A percentile compares a stretch with the other conserved stretches of the same genome.
These are phyloP conservation scores for Leccinum variicolor DNA, from an alignment of 768 basidiomycete species.

Conservation along the genomic window DNA sequence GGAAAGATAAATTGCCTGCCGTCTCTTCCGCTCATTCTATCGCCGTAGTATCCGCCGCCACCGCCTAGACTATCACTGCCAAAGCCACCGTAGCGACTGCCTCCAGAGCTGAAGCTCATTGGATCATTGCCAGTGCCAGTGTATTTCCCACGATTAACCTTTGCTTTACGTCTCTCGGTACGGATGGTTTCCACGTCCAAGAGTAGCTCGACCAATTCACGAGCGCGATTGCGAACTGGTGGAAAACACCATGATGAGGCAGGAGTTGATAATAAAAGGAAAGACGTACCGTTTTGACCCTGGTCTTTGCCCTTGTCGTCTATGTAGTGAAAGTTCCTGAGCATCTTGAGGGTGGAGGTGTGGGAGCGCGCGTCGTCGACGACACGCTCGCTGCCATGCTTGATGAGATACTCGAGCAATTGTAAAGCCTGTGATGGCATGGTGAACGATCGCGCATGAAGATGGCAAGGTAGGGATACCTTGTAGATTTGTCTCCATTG, in stretches of 20 bases:
- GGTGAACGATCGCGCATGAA: neutral
- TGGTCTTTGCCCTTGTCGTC: constrained; percentile 99
- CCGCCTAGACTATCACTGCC: constrained; percentile 50
- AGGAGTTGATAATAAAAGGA: neutral
- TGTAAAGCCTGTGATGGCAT: constrained; percentile 65
- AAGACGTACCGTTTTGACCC: constrained; percentile 84
- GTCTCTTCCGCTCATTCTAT: constrained; percentile 36
- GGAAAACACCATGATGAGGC: neutral
- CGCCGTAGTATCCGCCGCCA: constrained; percentile 42
- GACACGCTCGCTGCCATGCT: constrained; percentile 95
- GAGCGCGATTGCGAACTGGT: constrained; percentile 89
- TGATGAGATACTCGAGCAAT: constrained; percentile 92
- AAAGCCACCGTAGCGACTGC: constrained; percentile 67
- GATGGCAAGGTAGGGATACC: constrained; percentile 35
- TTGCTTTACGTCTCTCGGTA: constrained; percentile 86
- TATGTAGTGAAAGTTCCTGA: constrained; percentile 96
- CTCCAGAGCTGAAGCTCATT: constrained; percentile 55
- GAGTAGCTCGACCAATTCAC: constrained; percentile 89
- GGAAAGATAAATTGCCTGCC: constrained; percentile 30
- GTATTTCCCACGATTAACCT: constrained; percentile 87
- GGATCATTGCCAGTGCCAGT: constrained; percentile 82
- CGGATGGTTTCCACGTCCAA: constrained; percentile 91
- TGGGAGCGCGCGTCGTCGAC: constrained; percentile 97
- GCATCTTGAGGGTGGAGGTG: constrained; percentile 94
- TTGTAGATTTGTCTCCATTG: constrained; percentile 99